Percentiles rank a stretch among this genome's conserved stretches.
Evolutionary conservation across 305 asterid species (phyloP).

Genomic region (Fraxinus ornus): DNA sequence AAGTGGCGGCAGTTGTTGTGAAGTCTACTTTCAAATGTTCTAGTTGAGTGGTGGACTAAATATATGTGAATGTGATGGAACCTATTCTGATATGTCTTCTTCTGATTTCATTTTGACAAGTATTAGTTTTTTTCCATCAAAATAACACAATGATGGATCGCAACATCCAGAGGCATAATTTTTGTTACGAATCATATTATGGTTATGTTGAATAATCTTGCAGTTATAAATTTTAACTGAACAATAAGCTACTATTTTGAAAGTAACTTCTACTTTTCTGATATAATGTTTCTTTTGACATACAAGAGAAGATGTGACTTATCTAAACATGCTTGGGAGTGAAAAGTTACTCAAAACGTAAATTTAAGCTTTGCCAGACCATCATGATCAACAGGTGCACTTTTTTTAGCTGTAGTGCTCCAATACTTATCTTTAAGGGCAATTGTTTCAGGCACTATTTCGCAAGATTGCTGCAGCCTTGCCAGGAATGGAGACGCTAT

Average conservation of each 20-base stretch:
- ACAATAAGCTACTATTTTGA: not conserved
- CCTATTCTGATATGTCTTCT: not conserved
- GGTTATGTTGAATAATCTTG: not conserved
- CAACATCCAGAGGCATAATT: not conserved
- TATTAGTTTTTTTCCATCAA: not conserved
- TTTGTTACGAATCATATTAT: not conserved
- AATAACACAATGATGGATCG: not conserved
- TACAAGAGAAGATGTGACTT: not conserved
- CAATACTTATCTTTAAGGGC: not conserved
- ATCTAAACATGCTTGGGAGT: not conserved
- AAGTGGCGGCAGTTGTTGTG: not conserved
- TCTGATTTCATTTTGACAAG: not conserved
- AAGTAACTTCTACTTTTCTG: not conserved
- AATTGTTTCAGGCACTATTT: constrained; percentile 51
- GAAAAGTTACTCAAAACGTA: not conserved
- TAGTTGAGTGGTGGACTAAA: not conserved
- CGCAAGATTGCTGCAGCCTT: constrained; percentile 74
- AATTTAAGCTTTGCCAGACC: not conserved
- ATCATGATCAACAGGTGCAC: not conserved
- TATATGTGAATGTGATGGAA: not conserved
- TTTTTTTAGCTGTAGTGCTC: not conserved
- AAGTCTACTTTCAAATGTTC: not conserved
- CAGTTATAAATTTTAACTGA: not conserved
- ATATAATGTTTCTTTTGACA: not conserved
- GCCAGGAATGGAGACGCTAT: constrained; percentile 73